Conservation (phyloP, 2,329 filamentous ascomycete genomes). For the Lachnellula occidentalis region DNA sequence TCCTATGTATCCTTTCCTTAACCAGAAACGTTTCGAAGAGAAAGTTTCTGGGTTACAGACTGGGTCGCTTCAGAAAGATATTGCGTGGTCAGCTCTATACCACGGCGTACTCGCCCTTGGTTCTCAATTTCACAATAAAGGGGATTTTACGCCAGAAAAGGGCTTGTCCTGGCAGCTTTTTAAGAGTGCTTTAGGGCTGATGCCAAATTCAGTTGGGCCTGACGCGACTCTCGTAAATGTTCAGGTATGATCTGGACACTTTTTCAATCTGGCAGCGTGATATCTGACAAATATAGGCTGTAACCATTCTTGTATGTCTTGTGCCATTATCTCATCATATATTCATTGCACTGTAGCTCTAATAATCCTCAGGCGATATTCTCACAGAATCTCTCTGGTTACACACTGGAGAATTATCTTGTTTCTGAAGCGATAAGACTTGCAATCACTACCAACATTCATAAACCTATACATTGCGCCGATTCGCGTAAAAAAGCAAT, state of each 20-base stretch:
- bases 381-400: constrained; percentile 30
- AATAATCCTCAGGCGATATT: constrained; percentile 31
- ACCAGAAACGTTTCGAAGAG: constrained; percentile 33
- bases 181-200: constrained; percentile 32
- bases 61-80: constrained; percentile 24
- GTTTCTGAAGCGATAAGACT: constrained; percentile 33
- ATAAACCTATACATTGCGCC: constrained; percentile 17
- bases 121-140: constrained; percentile 22
- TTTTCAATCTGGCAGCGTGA: not conserved
- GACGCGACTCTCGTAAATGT: constrained; percentile 22
- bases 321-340: not conserved
- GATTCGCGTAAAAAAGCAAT: constrained; percentile 13
- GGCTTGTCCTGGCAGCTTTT: constrained; percentile 38
- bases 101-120: constrained; percentile 22
- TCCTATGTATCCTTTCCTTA: constrained; percentile 37
- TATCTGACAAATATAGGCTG: constrained; percentile 6
- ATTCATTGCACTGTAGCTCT: not conserved
- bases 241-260: constrained; percentile 19
- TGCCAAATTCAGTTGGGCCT: constrained; percentile 31
- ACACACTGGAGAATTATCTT: constrained; percentile 32
- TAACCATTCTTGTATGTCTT: constrained; percentile 9
- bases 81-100: constrained; percentile 36
- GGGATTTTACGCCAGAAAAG: constrained; percentile 35
- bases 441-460: constrained; percentile 29
- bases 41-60: constrained; percentile 25